phyloP scores from a whole-genome alignment of 2,329 filamentous ascomycete genomes.

The Magnaporthiopsis rhizophila region DNA sequence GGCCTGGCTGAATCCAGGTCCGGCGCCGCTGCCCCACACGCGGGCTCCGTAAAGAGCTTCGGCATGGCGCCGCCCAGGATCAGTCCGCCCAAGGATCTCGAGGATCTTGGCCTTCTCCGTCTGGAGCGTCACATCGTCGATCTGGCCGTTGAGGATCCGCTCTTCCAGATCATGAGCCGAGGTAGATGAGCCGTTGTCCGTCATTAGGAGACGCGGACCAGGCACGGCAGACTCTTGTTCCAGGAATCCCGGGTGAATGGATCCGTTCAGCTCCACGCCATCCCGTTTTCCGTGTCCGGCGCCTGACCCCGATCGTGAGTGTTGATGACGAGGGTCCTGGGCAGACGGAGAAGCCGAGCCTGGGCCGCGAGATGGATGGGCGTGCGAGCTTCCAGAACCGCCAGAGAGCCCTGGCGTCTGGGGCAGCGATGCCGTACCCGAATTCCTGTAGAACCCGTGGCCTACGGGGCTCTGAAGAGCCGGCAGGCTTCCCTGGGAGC shows the following conservation, averaged over 20 bases:
- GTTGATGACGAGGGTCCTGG: conserved; percentile 9
- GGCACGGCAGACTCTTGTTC: conserved; percentile 25
- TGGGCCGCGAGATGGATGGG: conserved; percentile 24
- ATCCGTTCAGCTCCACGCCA: conserved; percentile 30
- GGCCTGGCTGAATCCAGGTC: conserved; percentile 5
- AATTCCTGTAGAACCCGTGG: conserved; percentile 8
- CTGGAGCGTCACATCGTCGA: conserved; percentile 27
- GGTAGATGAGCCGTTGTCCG: conserved; percentile 22
- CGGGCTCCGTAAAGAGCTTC: conserved; percentile 43
- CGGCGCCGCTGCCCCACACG: conserved; percentile 32
- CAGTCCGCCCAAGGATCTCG: conserved; percentile 43
- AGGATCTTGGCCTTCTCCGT: conserved; percentile 41
- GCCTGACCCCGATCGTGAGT: conserved; percentile 15
- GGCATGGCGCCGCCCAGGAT: conserved; percentile 39
- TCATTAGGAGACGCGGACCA: conserved; percentile 35
- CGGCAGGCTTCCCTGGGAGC: background rate
- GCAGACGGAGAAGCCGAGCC: conserved; percentile 25
- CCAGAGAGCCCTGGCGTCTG: conserved; percentile 26
- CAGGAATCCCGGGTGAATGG: conserved; percentile 36
- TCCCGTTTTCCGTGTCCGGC: conserved; percentile 19
- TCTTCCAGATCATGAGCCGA: conserved; percentile 39
- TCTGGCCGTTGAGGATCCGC: conserved; percentile 36
- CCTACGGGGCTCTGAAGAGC: conserved; percentile 3
- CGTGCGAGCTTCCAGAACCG: conserved; percentile 21
- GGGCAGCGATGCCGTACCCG: conserved; percentile 24